A percentile compares a stretch with the other conserved stretches of the same genome.
Evolutionary conservation across 2,329 filamentous ascomycete genomes (phyloP).

Genomic region (Apiospora koreana): DNA sequence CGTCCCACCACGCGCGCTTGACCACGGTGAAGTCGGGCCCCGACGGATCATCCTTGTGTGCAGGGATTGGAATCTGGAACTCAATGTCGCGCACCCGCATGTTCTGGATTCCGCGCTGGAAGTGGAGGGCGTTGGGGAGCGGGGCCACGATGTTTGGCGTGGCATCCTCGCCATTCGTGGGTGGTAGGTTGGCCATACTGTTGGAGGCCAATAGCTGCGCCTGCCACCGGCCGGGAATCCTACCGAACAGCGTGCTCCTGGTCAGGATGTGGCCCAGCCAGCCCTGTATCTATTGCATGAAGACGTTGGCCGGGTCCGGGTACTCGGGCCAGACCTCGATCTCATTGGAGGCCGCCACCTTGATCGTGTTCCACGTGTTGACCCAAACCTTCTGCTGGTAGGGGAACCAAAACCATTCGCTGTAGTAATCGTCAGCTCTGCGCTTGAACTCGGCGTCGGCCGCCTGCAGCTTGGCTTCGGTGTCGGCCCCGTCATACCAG

Average conservation of each 20-base stretch:
- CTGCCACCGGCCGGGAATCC: slow-evolving; percentile 27
- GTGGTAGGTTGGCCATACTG: slow-evolving; percentile 32
- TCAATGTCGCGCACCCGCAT: slow-evolving; percentile 47
- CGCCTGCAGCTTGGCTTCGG: no score
- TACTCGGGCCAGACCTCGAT: slow-evolving; percentile 33
- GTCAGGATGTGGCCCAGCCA: background rate
- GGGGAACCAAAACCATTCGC: slow-evolving; percentile 54
- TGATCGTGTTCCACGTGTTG: slow-evolving; percentile 44
- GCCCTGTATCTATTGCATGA: slow-evolving; percentile 31
- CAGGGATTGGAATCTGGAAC: slow-evolving; percentile 45
- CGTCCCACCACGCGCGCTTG: slow-evolving; percentile 51
- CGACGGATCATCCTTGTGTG: slow-evolving; percentile 26
- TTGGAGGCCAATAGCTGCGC: slow-evolving; percentile 35
- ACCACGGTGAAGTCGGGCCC: slow-evolving; percentile 43
- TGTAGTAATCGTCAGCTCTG: slow-evolving; percentile 44
- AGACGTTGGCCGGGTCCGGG: slow-evolving; percentile 33
- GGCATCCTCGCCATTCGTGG: slow-evolving; percentile 17
- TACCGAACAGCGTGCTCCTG: slow-evolving; percentile 9
- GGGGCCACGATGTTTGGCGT: slow-evolving; percentile 38
- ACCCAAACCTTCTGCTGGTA: slow-evolving; percentile 46
- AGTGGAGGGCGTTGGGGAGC: slow-evolving; percentile 47
- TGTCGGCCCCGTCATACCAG: slow-evolving; percentile 23
- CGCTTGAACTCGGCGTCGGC: slow-evolving; percentile 53
- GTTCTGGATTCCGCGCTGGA: slow-evolving; percentile 48
- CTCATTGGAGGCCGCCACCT: slow-evolving; percentile 23